Percentiles rank a stretch among this genome's conserved stretches.
These are phyloP conservation scores for Pichia membranifaciens DNA, from an alignment of 805 yeast species.

Conservation along the genomic window DNA sequence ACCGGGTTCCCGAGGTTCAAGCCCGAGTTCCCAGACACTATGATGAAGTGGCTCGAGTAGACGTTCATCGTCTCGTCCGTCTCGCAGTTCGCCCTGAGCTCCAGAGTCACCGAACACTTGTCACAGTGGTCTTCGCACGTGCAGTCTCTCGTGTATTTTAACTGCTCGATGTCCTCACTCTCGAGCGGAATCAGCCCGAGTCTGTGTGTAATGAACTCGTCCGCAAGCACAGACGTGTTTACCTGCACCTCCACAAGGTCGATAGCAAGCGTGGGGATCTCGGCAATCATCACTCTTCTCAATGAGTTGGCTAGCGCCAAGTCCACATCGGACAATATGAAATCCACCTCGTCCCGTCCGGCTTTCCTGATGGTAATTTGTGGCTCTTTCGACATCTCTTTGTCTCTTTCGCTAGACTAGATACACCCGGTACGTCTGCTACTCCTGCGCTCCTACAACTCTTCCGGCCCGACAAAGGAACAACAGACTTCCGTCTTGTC, in stretches of 20 bases:
- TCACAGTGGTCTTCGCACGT: slow-evolving; percentile 98
- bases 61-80: slow-evolving; percentile 84
- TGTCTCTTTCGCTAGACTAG: too few species aligned
- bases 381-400: slow-evolving; percentile 44
- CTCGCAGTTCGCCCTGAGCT: slow-evolving; percentile 79
- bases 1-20: slow-evolving; percentile 73
- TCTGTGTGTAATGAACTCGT: slow-evolving; percentile 92
- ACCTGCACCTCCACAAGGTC: slow-evolving; percentile 92
- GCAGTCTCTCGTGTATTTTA: slow-evolving; percentile 90
- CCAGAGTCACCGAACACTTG: slow-evolving; percentile 84
- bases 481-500: too few species aligned
- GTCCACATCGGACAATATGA: slow-evolving; percentile 82
- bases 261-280: slow-evolving; percentile 94
- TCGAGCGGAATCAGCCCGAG: slow-evolving; percentile 87
- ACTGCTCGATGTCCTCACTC: slow-evolving; percentile 73
- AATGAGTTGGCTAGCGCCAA: slow-evolving; percentile 87
- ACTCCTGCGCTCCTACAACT: too few species aligned
- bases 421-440: too few species aligned
- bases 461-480: too few species aligned
- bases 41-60: slow-evolving; percentile 72
- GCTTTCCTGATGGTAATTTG: slow-evolving; percentile 84
- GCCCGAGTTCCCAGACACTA: slow-evolving; percentile 29
- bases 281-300: slow-evolving; percentile 89
- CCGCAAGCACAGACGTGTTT: slow-evolving; percentile 93
- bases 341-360: slow-evolving; percentile 82